Conservation (phyloP, 805 yeast species). For the Candida arabinofermentans region DNA sequence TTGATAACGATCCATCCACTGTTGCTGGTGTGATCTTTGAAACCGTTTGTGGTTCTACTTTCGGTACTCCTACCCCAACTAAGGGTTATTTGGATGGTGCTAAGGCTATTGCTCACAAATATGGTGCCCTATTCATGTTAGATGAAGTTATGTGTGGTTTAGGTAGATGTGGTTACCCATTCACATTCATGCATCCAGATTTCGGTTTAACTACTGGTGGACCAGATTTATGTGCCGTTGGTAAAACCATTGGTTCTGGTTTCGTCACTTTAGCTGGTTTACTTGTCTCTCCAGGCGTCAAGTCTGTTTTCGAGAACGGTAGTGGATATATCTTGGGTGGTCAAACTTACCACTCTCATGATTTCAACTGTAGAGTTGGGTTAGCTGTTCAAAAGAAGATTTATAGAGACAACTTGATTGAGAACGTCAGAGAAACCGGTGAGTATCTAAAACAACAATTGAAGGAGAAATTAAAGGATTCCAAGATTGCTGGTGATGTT, state of each 20-base stretch:
- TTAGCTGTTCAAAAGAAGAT: constrained; percentile 44
- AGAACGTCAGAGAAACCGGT: constrained; percentile 42
- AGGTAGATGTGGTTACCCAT: constrained; percentile 43
- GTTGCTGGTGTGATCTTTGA: constrained; percentile 42
- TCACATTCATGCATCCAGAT: constrained; percentile 43
- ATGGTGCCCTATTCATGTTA: constrained; percentile 44
- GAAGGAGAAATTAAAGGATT: constrained; percentile 32
- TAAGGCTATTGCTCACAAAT: constrained; percentile 45
- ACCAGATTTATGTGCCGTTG: constrained; percentile 47
- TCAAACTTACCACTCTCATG: constrained; percentile 50
- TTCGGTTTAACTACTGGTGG: constrained; percentile 37
- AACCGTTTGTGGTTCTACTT: constrained; percentile 44
- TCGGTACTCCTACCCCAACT: constrained; percentile 42
- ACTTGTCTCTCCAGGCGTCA: constrained; percentile 37
- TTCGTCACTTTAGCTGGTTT: constrained; percentile 47
- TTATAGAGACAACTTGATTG: constrained; percentile 29
- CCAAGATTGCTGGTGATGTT: constrained; percentile 49
- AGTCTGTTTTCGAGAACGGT: constrained; percentile 35
- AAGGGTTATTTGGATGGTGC: constrained; percentile 45
- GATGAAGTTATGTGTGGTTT: constrained; percentile 60
- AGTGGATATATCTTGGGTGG: constrained; percentile 40
- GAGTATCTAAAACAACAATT: constrained; percentile 37
- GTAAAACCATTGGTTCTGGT: constrained; percentile 48
- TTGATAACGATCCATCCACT: constrained; percentile 40
- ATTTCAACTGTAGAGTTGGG: constrained; percentile 44